A percentile compares a stretch with the other conserved stretches of the same genome.
These are phyloP conservation scores for Malassezia furfur DNA, from an alignment of 1,284 basidiomycete genomes.

Conservation along the genomic window DNA sequence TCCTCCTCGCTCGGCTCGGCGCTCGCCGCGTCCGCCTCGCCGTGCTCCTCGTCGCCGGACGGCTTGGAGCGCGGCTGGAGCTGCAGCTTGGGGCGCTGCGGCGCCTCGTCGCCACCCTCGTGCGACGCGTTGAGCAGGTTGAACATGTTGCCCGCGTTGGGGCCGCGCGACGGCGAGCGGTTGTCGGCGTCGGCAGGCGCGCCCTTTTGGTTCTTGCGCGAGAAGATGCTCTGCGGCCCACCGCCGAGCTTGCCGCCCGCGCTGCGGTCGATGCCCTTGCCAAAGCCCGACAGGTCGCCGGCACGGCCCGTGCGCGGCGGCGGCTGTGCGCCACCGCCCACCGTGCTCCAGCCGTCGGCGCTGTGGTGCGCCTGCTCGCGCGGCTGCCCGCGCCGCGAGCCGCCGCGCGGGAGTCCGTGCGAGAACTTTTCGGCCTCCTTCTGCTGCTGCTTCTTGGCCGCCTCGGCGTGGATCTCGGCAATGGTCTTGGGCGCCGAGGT, in stretches of 20 bases:
- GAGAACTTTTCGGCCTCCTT: conserved; percentile 25
- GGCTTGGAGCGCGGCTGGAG: conserved; percentile 59
- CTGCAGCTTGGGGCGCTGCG: conserved; percentile 66
- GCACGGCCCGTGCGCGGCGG: conserved; percentile 62
- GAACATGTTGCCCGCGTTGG: conserved; percentile 77
- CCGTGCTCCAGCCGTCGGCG: conserved; percentile 71
- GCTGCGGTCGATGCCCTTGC: conserved; percentile 53
- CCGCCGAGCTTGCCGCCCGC: conserved; percentile 40
- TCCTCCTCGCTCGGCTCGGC: conserved; percentile 58
- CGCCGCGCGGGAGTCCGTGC: conserved; percentile 58
- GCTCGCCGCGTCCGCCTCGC: conserved; percentile 44
- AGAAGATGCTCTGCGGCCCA: conserved; percentile 66
- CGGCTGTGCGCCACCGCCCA: conserved; percentile 54
- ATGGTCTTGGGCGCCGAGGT: conserved; percentile 76
- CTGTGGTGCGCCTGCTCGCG: conserved; percentile 51
- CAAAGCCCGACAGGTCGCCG: conserved; percentile 75
- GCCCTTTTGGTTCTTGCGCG: conserved; percentile 54
- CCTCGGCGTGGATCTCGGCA: conserved; percentile 73
- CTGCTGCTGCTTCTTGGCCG: conserved; percentile 51
- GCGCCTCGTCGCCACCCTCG: conserved; percentile 49
- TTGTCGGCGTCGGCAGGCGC: conserved; percentile 49
- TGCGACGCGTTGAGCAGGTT: conserved; percentile 34
- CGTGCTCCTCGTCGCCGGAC: conserved; percentile 44
- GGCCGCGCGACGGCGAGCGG: conserved; percentile 59
- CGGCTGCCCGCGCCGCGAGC: conserved; percentile 76